Evolutionary conservation across 768 basidiomycete genomes (phyloP).

Genomic region (Pluteus cervinus): DNA sequence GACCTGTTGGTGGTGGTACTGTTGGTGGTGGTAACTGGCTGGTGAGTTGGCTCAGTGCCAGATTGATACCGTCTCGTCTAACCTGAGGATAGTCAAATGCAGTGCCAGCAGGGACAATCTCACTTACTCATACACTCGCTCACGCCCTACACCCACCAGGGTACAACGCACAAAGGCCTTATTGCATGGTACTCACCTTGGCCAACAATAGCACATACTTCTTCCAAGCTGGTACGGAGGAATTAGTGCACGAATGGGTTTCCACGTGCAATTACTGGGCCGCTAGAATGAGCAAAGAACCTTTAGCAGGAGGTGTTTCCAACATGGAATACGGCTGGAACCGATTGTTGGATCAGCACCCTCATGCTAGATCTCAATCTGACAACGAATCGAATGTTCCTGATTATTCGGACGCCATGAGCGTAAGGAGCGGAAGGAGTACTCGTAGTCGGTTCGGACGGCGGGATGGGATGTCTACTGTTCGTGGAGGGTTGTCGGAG

Average conservation of each 20-base stretch:
- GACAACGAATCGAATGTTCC: slow-evolving; percentile 49
- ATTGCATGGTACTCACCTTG: slow-evolving; percentile 92
- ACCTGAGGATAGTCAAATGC: slow-evolving; percentile 68
- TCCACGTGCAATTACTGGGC: slow-evolving; percentile 99
- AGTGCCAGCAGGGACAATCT: slow-evolving; percentile 71
- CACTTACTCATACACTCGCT: slow-evolving; percentile 83
- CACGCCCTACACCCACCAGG: slow-evolving; percentile 88
- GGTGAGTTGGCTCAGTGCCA: slow-evolving; percentile 42
- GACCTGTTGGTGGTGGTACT: slow-evolving; percentile 52
- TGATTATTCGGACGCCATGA: slow-evolving; percentile 58
- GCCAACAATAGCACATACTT: slow-evolving; percentile 90
- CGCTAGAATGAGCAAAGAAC: slow-evolving; percentile 91
- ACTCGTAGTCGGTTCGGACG: slow-evolving; percentile 68
- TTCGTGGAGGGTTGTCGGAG: slow-evolving; percentile 69
- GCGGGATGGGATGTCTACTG: slow-evolving; percentile 60
- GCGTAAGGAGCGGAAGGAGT: slow-evolving; percentile 72
- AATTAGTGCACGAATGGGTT: slow-evolving; percentile 98
- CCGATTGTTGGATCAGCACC: slow-evolving; percentile 51
- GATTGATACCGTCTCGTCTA: neutral
- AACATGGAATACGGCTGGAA: slow-evolving; percentile 99
- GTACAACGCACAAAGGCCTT: slow-evolving; percentile 83
- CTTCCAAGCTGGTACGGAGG: slow-evolving; percentile 98
- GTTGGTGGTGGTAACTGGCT: slow-evolving; percentile 99
- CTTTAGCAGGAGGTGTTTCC: slow-evolving; percentile 90
- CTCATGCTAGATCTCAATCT: slow-evolving; percentile 48